Evolutionary conservation across 768 basidiomycete species (phyloP), one percentile per base, ranked within the genome.

Genomic region (Plicaturopsis crispa): DNA sequence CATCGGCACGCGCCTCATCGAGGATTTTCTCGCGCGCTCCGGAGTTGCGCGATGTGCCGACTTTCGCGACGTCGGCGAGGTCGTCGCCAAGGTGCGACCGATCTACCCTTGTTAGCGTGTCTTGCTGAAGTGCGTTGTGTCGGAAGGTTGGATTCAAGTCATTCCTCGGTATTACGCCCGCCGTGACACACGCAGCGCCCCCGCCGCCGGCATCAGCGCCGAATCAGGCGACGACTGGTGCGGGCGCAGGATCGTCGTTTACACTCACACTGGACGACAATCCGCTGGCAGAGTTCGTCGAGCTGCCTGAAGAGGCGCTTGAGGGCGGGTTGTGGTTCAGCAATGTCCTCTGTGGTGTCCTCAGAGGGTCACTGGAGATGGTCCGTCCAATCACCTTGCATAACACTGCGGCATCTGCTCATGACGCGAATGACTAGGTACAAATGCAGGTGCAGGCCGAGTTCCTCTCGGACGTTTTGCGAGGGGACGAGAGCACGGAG

Each of bases 321-420:
- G 88, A 94, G 53, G 90, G 90, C 13, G 93, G 91, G 1, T 62
- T 99, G 24, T 96, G 91, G 89, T 98, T 92, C 59, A 92, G 88
- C 60, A 98, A 98, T 60, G 83, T 98, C 31, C 66, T 96, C 2
- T 94, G 92, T 52, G 96, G 96, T 4, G 94, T 98, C 6, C 60
- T 98, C 35, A 68, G 93, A 37, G 96, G 96, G 3, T 78, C 92
- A 24, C 58, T 99, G 36, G 96, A 99, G 66, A 98, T 99, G 96
- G 96, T 96, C 51, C 44, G 73, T 60, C 16, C 31, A 6, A 34
- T 34, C 19, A 16, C 16, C 23, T 12, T 19, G 28, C 31, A n/a
- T 19, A n/a, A n/a, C n/a, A n/a, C n/a, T n/a, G n/a, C n/a, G n/a
- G n/a, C n/a, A n/a, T n/a, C n/a, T n/a, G n/a, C n/a, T n/a, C n/a